These are phyloP conservation scores for Solanum chacoense DNA, from an alignment of 305 asterid genomes.

Conservation along the genomic window DNA sequence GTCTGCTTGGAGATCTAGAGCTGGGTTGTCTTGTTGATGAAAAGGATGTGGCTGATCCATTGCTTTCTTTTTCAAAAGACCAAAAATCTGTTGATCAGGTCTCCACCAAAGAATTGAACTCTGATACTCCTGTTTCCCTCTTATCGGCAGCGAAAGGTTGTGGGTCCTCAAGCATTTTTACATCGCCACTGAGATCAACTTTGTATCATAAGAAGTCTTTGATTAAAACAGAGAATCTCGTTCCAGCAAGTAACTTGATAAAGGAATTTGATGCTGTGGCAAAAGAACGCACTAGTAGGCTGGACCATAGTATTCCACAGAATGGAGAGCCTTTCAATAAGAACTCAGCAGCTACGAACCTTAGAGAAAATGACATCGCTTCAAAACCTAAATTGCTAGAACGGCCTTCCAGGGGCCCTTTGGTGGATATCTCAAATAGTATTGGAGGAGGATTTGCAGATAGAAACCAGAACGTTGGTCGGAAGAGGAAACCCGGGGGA, in stretches of 20 bases:
- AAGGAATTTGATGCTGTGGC: slow-evolving; percentile 79
- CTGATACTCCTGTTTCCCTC: slow-evolving; percentile 34
- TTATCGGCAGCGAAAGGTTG: slow-evolving; percentile 22
- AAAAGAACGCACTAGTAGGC: slow-evolving; percentile 16
- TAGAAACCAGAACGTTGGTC: slow-evolving; percentile 33
- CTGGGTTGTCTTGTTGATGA: slow-evolving; percentile 37
- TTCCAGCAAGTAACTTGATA: slow-evolving; percentile 66
- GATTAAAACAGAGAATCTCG: slow-evolving; percentile 33
- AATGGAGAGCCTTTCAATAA: slow-evolving; percentile 21
- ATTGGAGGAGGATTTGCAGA: slow-evolving; percentile 14
- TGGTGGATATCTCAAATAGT: slow-evolving; percentile 67
- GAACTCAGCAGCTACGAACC: slow-evolving; percentile 10
- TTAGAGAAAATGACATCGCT: slow-evolving; percentile 19
- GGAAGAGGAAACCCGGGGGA: slow-evolving; percentile 47
- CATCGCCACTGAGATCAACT: slow-evolving; percentile 52
- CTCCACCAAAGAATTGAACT: slow-evolving; percentile 23
- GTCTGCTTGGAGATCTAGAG: slow-evolving; percentile 76
- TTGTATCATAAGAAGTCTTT: slow-evolving; percentile 27
- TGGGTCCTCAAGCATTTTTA: slow-evolving; percentile 35
- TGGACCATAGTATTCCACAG: slow-evolving; percentile 16
- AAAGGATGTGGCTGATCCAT: slow-evolving; percentile 26
- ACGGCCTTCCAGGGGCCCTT: slow-evolving; percentile 36
- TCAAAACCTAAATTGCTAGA: slow-evolving; percentile 19
- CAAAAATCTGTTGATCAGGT: slow-evolving; percentile 18
- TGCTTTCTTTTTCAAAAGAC: slow-evolving; percentile 17